phyloP scores from a whole-genome alignment of 495 filamentous ascomycete species.

The Massariosphaeria phaeospora region DNA sequence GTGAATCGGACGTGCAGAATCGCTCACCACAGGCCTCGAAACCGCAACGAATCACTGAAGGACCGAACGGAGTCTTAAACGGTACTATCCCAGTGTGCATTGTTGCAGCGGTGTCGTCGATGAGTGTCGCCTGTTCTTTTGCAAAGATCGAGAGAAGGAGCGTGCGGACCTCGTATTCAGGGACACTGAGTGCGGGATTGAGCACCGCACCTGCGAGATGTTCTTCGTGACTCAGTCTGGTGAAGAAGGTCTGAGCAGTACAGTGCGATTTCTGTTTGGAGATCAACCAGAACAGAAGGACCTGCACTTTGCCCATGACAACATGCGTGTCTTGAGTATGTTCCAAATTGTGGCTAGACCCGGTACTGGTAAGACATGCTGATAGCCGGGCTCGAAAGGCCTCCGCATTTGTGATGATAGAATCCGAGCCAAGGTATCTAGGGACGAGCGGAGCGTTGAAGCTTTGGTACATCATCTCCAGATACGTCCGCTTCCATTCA shows the following conservation, averaged over 20 bases:
- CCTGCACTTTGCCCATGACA: constrained; percentile 22
- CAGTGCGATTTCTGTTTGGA: constrained; percentile 32
- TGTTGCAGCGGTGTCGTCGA: background rate
- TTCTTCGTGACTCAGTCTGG: constrained; percentile 18
- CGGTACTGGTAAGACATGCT: background rate
- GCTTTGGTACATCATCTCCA: constrained; percentile 24
- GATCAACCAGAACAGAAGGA: constrained; percentile 34
- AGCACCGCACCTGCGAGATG: constrained; percentile 29
- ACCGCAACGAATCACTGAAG: constrained; percentile 34
- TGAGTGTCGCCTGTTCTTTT: background rate
- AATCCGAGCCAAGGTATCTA: constrained; percentile 17
- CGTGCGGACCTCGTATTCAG: constrained; percentile 7
- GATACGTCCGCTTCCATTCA: constrained; percentile 14
- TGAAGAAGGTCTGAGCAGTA: constrained; percentile 35
- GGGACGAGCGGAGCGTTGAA: constrained; percentile 34
- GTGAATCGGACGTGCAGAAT: constrained; percentile 8
- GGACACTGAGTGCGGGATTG: constrained; percentile 11
- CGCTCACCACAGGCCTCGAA: constrained; percentile 14
- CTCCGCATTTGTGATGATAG: constrained; percentile 9
- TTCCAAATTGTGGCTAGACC: background rate
- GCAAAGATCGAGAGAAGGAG: constrained; percentile 17
- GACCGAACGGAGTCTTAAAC: constrained; percentile 34
- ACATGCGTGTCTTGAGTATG: background rate
- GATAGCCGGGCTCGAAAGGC: constrained; percentile 14
- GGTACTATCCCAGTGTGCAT: constrained; percentile 5